Evolutionary conservation across 192 early-diverging fungal species (phyloP).

Genomic region (Coemansia asiatica): DNA sequence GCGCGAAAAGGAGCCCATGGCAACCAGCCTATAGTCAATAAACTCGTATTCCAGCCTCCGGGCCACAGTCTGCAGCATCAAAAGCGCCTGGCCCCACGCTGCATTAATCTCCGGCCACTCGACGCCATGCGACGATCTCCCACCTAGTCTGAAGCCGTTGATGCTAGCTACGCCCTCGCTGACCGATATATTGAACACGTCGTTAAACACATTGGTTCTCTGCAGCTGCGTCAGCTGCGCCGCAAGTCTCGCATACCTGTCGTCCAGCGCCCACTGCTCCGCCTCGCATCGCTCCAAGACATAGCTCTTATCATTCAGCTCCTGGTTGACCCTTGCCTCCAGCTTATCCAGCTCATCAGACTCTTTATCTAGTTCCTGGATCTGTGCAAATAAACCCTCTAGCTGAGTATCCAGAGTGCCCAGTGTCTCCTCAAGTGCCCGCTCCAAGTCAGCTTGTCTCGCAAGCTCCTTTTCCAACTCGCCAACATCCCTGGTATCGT

Average conservation of each 20-base stretch:
- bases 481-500: conserved; percentile 41
- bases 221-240: conserved; percentile 79
- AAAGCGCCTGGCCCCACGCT: conserved; percentile 85
- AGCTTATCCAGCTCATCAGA: conserved; percentile 49
- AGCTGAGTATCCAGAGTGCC: conserved; percentile 51
- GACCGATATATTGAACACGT: conserved; percentile 86
- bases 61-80: conserved; percentile 86
- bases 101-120: conserved; percentile 98
- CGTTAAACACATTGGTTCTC: conserved; percentile 94
- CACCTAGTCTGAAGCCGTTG: conserved; percentile 88
- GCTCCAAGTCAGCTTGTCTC: conserved; percentile 51
- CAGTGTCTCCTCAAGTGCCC: conserved; percentile 46
- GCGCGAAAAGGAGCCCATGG: conserved; percentile 88
- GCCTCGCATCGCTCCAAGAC: conserved; percentile 65
- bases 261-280: conserved; percentile 77
- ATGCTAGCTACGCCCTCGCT: conserved; percentile 88
- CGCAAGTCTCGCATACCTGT: conserved; percentile 74
- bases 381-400: conserved; percentile 37
- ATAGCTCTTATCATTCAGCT: conserved; percentile 71
- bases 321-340: conserved; percentile 58
- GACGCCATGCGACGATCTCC: conserved; percentile 73
- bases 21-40: conserved; percentile 78
- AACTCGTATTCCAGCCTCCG: conserved; percentile 82
- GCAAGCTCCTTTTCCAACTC: conserved; percentile 59
- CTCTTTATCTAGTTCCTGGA: conserved; percentile 55